Percentiles rank a stretch among this genome's conserved stretches.
Evolutionary conservation across 163 green algal genomes (phyloP).

Genomic region (Chloroidium sp.): DNA sequence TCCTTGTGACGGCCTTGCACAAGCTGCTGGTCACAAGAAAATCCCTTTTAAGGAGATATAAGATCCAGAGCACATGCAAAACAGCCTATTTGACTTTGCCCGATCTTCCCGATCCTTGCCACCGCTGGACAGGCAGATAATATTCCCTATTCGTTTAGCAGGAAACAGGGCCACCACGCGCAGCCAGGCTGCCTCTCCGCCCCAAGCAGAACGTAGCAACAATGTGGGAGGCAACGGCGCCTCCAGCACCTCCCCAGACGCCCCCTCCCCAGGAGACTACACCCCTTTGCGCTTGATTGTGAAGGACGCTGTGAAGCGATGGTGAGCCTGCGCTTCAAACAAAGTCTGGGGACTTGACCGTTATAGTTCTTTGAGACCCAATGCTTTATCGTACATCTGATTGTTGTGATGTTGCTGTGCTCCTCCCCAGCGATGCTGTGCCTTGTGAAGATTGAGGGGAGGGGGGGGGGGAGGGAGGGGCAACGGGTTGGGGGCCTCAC

Average conservation of each 20-base stretch:
- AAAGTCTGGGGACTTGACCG: background rate
- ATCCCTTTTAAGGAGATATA: no score
- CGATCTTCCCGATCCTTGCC: no score
- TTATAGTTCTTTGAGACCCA: background rate
- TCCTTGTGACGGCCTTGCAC: no score
- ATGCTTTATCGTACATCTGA: background rate
- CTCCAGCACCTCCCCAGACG: background rate
- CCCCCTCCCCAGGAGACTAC: background rate
- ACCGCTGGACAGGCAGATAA: no score
- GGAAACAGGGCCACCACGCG: background rate
- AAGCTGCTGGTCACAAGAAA: no score
- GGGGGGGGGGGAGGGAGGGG: no score
- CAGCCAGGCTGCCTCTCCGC: background rate
- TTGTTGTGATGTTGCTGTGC: background rate
- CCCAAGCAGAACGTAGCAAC: background rate
- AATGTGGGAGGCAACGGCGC: no score
- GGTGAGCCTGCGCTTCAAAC: constrained; percentile 17
- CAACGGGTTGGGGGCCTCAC: no score
- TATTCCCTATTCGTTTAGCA: background rate
- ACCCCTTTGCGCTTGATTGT: constrained; percentile 55
- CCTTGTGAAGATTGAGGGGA: background rate
- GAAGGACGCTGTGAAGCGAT: constrained; percentile 63
- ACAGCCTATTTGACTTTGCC: no score
- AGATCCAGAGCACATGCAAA: no score
- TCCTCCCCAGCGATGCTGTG: background rate